phyloP scores from a whole-genome alignment of 345 rosid species.

The Hibiscus mutabilis region DNA sequence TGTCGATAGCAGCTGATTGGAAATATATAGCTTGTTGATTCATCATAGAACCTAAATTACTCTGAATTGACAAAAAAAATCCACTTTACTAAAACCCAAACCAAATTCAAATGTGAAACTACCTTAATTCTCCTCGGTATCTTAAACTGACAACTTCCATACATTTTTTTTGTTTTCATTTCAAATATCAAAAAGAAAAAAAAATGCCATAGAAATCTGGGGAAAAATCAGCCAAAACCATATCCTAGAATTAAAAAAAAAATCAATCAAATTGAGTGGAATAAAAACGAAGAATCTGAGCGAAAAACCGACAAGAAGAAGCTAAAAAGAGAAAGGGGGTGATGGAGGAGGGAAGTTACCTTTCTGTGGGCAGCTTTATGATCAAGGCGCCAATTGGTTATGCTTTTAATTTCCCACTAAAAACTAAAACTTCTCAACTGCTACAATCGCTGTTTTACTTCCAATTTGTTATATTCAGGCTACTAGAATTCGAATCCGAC shows the following conservation, averaged over 20 bases:
- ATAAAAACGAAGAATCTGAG: background rate
- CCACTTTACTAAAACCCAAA: background rate
- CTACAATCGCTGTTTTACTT: background rate
- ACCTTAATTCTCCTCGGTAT: background rate
- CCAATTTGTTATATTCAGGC: too few relatives aligned
- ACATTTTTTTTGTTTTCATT: background rate
- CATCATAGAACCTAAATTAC: conserved; percentile 28
- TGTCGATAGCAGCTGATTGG: conserved; percentile 34
- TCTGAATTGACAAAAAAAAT: conserved; percentile 42
- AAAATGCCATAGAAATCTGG: background rate
- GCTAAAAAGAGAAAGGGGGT: background rate
- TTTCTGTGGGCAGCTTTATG: conserved; percentile 30
- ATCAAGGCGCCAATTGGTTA: conserved; percentile 15
- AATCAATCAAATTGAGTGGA: background rate
- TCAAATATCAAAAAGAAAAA: background rate
- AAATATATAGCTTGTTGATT: conserved; percentile 47
- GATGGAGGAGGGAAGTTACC: conserved; percentile 4
- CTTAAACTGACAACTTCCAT: background rate
- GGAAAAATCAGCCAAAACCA: background rate
- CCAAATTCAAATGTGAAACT: background rate
- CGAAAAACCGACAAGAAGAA: background rate
- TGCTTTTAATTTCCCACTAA: conserved; percentile 12
- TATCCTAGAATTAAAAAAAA: background rate
- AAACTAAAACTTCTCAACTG: conserved; percentile 4
- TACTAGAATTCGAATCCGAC: too few relatives aligned